Evolutionary conservation across 495 filamentous ascomycete genomes (phyloP).

Genomic region (Neurospora sublineolata): DNA sequence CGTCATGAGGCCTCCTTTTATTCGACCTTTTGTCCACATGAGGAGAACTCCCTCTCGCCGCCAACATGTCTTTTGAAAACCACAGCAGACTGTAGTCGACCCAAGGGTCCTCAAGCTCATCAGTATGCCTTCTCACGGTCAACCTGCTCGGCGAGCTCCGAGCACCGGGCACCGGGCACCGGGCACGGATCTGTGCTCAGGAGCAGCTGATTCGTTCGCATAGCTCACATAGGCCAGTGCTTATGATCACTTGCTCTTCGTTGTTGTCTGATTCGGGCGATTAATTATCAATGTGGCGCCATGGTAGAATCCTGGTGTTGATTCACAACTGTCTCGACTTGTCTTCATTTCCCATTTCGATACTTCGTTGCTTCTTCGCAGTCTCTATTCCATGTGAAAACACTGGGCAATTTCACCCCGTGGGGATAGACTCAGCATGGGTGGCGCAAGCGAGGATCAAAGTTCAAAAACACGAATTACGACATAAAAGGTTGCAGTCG

Average conservation of each 20-base stretch:
- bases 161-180: not conserved
- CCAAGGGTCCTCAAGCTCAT: not conserved
- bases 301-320: not conserved
- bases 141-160: not conserved
- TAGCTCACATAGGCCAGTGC: not conserved
- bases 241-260: not conserved
- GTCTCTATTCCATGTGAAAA: not conserved
- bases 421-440: not conserved
- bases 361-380: not conserved
- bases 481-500: not conserved
- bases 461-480: not conserved
- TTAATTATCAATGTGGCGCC: not conserved
- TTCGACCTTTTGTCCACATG: not conserved
- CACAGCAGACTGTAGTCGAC: not conserved
- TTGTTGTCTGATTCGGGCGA: not conserved
- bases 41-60: not conserved
- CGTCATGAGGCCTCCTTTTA: not conserved
- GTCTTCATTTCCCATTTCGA: not conserved
- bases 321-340: not conserved
- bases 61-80: not conserved
- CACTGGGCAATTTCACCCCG: not conserved
- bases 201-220: not conserved
- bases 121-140: not conserved
- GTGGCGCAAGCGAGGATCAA: not conserved
- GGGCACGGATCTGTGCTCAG: not conserved